Evolutionary conservation across 2,329 filamentous ascomycete genomes (phyloP).

Genomic region (Penicillium sp.): DNA sequence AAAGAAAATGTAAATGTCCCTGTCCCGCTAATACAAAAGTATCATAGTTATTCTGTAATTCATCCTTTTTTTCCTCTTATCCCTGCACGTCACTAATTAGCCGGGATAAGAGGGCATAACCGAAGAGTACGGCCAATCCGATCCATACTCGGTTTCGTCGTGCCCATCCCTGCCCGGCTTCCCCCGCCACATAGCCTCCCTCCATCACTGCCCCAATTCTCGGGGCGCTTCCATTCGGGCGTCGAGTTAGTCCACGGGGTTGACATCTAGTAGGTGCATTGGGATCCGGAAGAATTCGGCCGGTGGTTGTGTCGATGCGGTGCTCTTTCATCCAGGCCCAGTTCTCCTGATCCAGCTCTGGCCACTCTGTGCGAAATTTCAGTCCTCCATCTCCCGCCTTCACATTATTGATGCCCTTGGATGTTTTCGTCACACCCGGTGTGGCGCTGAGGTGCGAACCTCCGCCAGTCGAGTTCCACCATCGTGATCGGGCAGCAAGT

Average conservation of each 20-base stretch:
- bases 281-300: conserved; percentile 57
- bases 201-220: conserved; percentile 66
- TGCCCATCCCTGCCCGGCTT: conserved; percentile 79
- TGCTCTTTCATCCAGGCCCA: conserved; percentile 85
- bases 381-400: conserved; percentile 88
- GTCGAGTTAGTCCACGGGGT: conserved; percentile 61
- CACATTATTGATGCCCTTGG: conserved; percentile 70
- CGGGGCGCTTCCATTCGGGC: conserved; percentile 53
- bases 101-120: conserved; percentile 78
- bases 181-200: conserved; percentile 66
- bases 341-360: conserved; percentile 83
- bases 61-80: conserved; percentile 12
- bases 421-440: conserved; percentile 49
- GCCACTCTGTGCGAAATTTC: conserved; percentile 87
- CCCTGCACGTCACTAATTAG: conserved; percentile 56
- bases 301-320: conserved; percentile 72
- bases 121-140: conserved; percentile 64
- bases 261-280: conserved; percentile 54
- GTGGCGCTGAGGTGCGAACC: conserved; percentile 59
- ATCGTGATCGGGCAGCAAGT: conserved; percentile 71
- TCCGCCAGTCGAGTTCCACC: conserved; percentile 96
- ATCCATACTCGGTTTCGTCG: conserved; percentile 73
- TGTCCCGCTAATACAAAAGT: conserved; percentile 12
- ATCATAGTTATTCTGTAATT: conserved; percentile 1
- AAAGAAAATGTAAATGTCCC: conserved; percentile 1